phyloP scores from a whole-genome alignment of 2,329 filamentous ascomycete species.

The Teratosphaeriaceae sp. region DNA sequence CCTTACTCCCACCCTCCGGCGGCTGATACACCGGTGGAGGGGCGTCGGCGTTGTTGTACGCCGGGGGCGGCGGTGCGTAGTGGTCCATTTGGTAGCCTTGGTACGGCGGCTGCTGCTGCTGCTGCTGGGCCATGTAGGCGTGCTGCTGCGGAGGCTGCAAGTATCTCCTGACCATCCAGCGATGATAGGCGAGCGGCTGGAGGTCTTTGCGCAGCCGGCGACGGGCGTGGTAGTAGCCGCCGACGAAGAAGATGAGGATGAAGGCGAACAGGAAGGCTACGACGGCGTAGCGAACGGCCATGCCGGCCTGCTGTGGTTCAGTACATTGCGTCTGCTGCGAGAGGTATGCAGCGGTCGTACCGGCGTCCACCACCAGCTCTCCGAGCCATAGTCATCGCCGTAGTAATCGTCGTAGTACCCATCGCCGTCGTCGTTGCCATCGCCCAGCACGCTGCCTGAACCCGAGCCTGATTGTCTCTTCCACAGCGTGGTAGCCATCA shows the following conservation, averaged over 20 bases:
- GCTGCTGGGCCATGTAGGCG: not conserved
- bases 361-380: constrained; percentile 22
- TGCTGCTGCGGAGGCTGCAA: constrained; percentile 3
- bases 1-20: constrained; percentile 29
- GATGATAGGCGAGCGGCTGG: constrained; percentile 62
- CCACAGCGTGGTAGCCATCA: too few relatives aligned
- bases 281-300: constrained; percentile 59
- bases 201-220: constrained; percentile 59
- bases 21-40: constrained; percentile 31
- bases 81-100: constrained; percentile 23
- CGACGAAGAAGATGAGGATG: constrained; percentile 56
- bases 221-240: constrained; percentile 65
- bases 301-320: constrained; percentile 16
- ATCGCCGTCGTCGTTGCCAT: not conserved
- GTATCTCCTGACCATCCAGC: constrained; percentile 31
- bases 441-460: not conserved
- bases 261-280: constrained; percentile 55
- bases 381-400: constrained; percentile 3
- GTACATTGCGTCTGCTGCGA: not conserved
- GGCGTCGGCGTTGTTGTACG: constrained; percentile 25
- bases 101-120: constrained; percentile 12
- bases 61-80: constrained; percentile 27
- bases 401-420: not conserved
- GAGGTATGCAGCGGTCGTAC: constrained; percentile 11
- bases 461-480: constrained; percentile 5